A percentile compares a stretch with the other conserved stretches of the same genome.
Evolutionary conservation across 2,329 filamentous ascomycete genomes (phyloP).

Genomic region (Exophiala viscosa): DNA sequence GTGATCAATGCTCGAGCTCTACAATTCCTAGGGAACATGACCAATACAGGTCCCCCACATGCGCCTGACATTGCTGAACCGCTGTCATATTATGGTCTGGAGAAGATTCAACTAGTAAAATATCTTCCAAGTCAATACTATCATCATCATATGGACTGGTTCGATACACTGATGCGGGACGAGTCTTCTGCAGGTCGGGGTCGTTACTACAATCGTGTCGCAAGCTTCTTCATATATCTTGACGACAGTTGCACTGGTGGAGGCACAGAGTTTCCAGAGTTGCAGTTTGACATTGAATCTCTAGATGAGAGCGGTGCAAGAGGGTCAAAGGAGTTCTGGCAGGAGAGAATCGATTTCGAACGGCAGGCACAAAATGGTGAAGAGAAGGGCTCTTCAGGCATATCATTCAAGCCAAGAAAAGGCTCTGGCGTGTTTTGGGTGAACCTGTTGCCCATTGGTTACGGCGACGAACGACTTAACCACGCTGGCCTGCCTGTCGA

Average conservation of each 20-base stretch:
- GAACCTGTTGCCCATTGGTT: constrained; percentile 55
- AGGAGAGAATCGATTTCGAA: constrained; percentile 55
- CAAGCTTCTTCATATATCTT: constrained; percentile 62
- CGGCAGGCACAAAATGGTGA: constrained; percentile 25
- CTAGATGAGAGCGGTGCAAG: constrained; percentile 23
- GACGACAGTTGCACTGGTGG: constrained; percentile 53
- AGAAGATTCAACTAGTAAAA: constrained; percentile 10
- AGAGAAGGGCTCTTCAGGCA: constrained; percentile 34
- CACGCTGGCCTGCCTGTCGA: constrained; percentile 59
- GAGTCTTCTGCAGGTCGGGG: background rate
- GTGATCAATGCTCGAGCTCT: background rate
- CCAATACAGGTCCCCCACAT: background rate
- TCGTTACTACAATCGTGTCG: constrained; percentile 41
- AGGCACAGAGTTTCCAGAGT: constrained; percentile 58
- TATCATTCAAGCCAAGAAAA: constrained; percentile 56
- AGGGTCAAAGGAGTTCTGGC: constrained; percentile 50
- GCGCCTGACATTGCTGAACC: background rate
- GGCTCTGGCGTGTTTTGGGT: constrained; percentile 62
- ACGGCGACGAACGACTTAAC: constrained; percentile 57
- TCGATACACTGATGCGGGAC: constrained; percentile 1
- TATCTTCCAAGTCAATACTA: constrained; percentile 7
- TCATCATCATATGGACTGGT: constrained; percentile 10
- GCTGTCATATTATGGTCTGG: constrained; percentile 3
- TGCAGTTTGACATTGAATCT: constrained; percentile 28
- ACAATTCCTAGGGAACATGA: background rate